Conservation (phyloP, 345 rosid genomes). For the Syzygium grande region DNA sequence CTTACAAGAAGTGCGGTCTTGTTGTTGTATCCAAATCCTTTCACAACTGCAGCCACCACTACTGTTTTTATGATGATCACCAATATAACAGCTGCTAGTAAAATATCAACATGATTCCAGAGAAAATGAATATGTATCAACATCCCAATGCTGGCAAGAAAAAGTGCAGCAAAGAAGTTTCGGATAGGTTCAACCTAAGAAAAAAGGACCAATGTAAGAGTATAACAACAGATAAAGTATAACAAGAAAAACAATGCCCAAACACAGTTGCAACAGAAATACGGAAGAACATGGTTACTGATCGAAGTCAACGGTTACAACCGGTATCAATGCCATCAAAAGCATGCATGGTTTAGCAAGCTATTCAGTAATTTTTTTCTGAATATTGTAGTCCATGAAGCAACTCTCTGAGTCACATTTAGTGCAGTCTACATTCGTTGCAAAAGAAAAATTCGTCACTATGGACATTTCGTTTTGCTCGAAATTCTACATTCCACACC, state of each 20-base stretch:
- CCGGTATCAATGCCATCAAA: not conserved
- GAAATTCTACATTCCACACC: not conserved
- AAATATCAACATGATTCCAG: conserved; percentile 89
- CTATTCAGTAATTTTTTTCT: not conserved
- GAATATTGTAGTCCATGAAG: not conserved
- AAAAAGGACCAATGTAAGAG: not conserved
- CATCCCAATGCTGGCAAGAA: conserved; percentile 95
- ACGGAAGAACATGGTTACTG: not conserved
- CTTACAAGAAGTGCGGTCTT: conserved; percentile 84
- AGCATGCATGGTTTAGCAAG: not conserved
- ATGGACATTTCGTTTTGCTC: not conserved
- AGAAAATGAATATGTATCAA: conserved; percentile 82
- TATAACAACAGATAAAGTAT: not conserved
- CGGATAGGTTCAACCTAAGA: conserved; percentile 88
- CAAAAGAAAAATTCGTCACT: not conserved
- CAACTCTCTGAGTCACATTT: not conserved
- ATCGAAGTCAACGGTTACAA: not conserved
- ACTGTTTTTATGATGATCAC: conserved; percentile 71
- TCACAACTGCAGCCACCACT: conserved; percentile 60
- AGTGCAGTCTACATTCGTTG: not conserved
- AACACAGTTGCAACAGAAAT: not conserved
- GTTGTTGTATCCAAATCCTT: conserved; percentile 84
- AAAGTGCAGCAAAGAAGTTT: conserved; percentile 87
- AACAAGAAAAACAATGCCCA: not conserved
- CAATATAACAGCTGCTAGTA: conserved; percentile 72